Evolutionary conservation across 2,329 filamentous ascomycete species (phyloP).

Genomic region (Tolypocladium sp.): DNA sequence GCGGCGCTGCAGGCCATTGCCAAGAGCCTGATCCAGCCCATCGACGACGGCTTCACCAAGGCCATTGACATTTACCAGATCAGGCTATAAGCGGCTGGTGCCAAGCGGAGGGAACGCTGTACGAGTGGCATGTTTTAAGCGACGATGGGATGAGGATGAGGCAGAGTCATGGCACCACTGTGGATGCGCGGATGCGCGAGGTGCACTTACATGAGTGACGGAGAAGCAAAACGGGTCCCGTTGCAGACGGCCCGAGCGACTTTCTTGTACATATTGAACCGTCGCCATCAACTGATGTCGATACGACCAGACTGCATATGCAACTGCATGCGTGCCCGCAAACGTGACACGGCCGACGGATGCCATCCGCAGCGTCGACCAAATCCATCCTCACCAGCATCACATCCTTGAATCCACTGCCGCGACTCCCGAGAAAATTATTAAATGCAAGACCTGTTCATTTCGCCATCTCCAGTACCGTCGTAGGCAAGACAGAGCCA

Average conservation of each 20-base stretch:
- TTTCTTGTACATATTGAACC: background rate
- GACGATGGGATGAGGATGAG: background rate
- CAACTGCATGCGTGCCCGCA: background rate
- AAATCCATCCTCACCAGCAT: background rate
- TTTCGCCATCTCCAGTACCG: background rate
- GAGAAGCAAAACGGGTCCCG: background rate
- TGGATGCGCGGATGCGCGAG: background rate
- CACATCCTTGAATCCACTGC: background rate
- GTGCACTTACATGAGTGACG: too few species aligned
- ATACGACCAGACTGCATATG: background rate
- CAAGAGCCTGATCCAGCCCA: slow-evolving; percentile 22
- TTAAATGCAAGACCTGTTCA: background rate
- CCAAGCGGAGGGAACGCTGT: background rate
- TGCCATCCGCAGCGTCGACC: too few species aligned
- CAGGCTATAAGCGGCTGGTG: background rate
- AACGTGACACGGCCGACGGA: background rate
- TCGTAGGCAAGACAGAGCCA: background rate
- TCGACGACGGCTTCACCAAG: slow-evolving; percentile 27
- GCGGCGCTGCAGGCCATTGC: slow-evolving; percentile 20
- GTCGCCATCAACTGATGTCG: background rate
- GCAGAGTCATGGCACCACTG: background rate
- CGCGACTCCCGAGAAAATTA: background rate
- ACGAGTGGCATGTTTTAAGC: background rate
- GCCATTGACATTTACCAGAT: slow-evolving; percentile 23
- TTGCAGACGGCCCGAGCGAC: background rate